These are phyloP conservation scores for Leishmania braziliensis DNA, from an alignment of 208 protist genomes.

Conservation along the genomic window DNA sequence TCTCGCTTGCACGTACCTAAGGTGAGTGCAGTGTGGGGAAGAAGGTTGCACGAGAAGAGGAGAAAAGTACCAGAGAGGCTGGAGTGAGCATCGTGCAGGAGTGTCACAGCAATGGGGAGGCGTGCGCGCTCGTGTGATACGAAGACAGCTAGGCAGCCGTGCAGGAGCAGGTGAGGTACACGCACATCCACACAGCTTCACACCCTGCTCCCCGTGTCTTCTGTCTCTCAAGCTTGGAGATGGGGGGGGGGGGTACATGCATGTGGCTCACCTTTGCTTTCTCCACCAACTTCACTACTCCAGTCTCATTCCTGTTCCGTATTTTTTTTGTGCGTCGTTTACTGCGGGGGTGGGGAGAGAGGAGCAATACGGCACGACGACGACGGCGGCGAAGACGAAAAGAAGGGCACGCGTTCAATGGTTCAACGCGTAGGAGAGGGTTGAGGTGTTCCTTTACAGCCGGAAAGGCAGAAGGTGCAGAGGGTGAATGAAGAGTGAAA, in stretches of 20 bases:
- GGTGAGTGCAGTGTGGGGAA: background rate
- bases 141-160: background rate
- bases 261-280: background rate
- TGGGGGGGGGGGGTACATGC: background rate
- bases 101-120: background rate
- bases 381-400: too few species aligned
- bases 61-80: background rate
- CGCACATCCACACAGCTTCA: background rate
- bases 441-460: too few species aligned
- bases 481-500: too few species aligned
- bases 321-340: background rate
- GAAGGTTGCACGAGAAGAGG: background rate
- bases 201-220: background rate
- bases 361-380: too few species aligned
- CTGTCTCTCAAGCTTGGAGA: background rate
- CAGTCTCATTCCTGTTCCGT: background rate
- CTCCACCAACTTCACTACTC: background rate
- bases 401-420: too few species aligned
- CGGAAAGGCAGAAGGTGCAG: too few species aligned
- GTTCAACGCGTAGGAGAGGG: too few species aligned
- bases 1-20: too few species aligned
- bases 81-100: background rate
- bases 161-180: background rate
- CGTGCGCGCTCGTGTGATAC: background rate
- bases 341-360: too few species aligned